Base-by-base conservation (phyloP, 139 green algal species). In the Closterium sp. region DNA sequence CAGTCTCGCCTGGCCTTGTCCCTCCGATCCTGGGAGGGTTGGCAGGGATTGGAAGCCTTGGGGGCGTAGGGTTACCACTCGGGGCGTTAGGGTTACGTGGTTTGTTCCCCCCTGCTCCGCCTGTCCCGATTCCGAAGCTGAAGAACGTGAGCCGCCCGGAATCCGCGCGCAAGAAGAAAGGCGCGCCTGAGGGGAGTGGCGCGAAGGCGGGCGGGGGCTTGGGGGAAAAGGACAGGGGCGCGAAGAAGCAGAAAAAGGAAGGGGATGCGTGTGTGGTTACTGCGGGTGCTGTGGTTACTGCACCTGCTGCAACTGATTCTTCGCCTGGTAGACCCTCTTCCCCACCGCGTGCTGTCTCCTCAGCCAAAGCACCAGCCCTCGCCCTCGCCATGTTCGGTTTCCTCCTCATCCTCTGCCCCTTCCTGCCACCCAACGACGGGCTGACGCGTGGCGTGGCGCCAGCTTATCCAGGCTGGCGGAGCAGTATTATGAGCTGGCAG, bases 71-170 rank as follows among this genome's bases (percentile, higher is more conserved):
- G 62, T 79, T 79, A 79, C 62, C 62, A 79, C 62, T 79, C 17
- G 62, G 62, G 62, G 62, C 62, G 62, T 79, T 79, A 79, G 62
- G 62, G 62, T 79, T 79, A 79, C 62, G 62, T 10, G 85, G 29
- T 24, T 88, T 31, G 85, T 32, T 79, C 62, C 62, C 62, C 19
- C 62, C 45, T 11, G 70, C 88, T 21, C 91, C 91, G 31, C 88
- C 91, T 28, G 91, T 93, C 29, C 62, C 91, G 24, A 93, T 93
- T 31, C 91, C 91, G 19, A 88, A 88, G 21, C 70, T 92, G 9
- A 92, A 92, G 86, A 27, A 79, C 19, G 62, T 79, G 13, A 79
- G 62, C 62, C 62, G 62, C 1, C 62, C 62, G 62, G 62, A 79
- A 27, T 79, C 62, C 62, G 62, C 62, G 17, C 17, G 19, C 17